Base-by-base conservation (phyloP, 371 early-diverging fungal genomes). In the Rhizomucor pusillus region DNA sequence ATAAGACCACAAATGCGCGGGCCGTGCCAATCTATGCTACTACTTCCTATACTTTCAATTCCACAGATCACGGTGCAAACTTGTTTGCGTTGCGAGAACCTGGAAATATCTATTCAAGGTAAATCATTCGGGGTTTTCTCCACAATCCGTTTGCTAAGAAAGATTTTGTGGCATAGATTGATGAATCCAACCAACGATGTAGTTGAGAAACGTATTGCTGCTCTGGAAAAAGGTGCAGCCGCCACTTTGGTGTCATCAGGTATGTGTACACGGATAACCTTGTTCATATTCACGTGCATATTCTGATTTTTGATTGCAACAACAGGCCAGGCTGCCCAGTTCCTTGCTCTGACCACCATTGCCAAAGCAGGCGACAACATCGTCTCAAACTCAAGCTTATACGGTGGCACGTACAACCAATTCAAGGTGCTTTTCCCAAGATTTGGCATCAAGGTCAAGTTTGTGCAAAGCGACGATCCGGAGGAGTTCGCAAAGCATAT, bases 11-110 rank as follows among this genome's bases (percentile, higher is more conserved):
- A 51, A 81, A 87, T 40, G 80, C 94, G n/a, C 81, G 91, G 7
- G 95, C 94, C 3, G 85, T 87, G 0, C 95, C 95, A 19, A 94
- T 95, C 60, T 95, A 93, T 69, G 90, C 92, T 5, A 84, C 91
- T 5, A 72, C 90, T 14, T 90, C 90, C 12, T 94, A 66, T 64
- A 84, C 84, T 13, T 93, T 94, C 66, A 81, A 90, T 59, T 68
- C 62, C 58, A 75, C 88, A 18, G 82, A 85, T 5, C 91, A 93
- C 56, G 93, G 87, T 46, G 91, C 90, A 52, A 75, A 86, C 41
- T 70, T 94, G 34, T 90, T 93, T 73, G 82, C 84, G 13, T 67
- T 89, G 45, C 69, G 83, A 56, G 84, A 73, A 54, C 52, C 60
- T 43, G 87, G 91, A 0, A 83, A 90, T 71, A 88, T 91, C 50